A percentile compares a stretch with the other conserved stretches of the same genome.
These are phyloP conservation scores for Platismatia glauca DNA, from an alignment of 495 filamentous ascomycete species.

Conservation along the genomic window DNA sequence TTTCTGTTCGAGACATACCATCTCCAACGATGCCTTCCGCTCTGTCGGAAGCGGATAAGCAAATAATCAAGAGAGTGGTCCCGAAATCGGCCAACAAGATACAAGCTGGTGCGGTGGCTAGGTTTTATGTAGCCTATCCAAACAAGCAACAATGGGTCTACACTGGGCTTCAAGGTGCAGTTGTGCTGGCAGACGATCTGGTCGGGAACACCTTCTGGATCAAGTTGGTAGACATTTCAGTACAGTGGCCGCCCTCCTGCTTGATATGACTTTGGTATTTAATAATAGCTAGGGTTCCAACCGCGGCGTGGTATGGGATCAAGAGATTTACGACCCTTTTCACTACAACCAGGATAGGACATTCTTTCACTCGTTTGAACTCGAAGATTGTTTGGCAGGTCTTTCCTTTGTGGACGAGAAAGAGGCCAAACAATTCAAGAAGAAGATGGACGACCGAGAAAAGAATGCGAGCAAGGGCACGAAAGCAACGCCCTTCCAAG, in stretches of 20 bases:
- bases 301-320: conserved; percentile 94
- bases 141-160: conserved; percentile 82
- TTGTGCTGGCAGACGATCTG: conserved; percentile 86
- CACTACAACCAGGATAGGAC: conserved; percentile 90
- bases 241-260: conserved; percentile 39
- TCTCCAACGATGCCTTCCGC: conserved; percentile 67
- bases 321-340: conserved; percentile 93
- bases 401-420: conserved; percentile 93
- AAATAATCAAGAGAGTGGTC: conserved; percentile 82
- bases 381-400: conserved; percentile 81
- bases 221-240: conserved; percentile 93
- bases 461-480: conserved; percentile 88
- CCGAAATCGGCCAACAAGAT: conserved; percentile 94
- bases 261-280: background rate
- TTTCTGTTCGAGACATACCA: background rate
- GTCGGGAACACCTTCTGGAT: conserved; percentile 95
- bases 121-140: conserved; percentile 89
- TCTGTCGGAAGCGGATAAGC: conserved; percentile 82
- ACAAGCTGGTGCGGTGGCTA: conserved; percentile 82
- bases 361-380: conserved; percentile 95
- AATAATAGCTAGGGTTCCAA: conserved; percentile 50
- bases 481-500: conserved; percentile 60
- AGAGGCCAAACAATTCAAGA: conserved; percentile 86
- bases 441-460: conserved; percentile 89
- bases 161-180: conserved; percentile 86